Base-by-base conservation (phyloP, 352 stramenopile genomes). In the Aphanomyces cochlioides region DNA sequence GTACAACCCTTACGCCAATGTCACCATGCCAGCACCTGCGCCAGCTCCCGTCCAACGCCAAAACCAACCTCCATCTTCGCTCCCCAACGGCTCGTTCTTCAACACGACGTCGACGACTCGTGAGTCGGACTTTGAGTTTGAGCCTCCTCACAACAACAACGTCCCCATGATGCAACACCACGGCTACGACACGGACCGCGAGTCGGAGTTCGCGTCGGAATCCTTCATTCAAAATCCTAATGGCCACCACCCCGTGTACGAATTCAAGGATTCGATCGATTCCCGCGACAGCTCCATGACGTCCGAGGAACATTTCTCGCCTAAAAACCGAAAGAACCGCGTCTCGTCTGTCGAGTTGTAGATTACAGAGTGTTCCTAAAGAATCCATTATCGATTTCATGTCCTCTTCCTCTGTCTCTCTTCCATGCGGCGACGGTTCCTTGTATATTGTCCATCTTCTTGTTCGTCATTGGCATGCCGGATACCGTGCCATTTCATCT, bases 201-300 rank as follows among this genome's bases (percentile, higher is more conserved):
- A 61, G n/a, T 61, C 54, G 5, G 54, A 61, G 54, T 61, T 61
- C n/a, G 54, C 54, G 19, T 61, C 54, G 19, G 28, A 61, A 17
- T 61, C 54, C 28, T 61, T 61, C 28, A 19, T 61, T 2, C 17
- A 37, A 28, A 41, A 61, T 37, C 54, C 54, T 0, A 40, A 19
- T 10, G 54, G 21, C 19, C 19, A 7, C 17, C 54, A 61, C 13
- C 13, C 54, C 37, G 40, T 56, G 54, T 70, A 63, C 64, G 64
- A 70, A 47, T 70, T 70, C 39, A 70, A 70, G 19, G 64, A 70
- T 15, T 70, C 64, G 64, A 70, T 70, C 17, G 64, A 63, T 10
- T 70, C 64, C 7, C 64, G 64, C 48, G 64, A 70, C 64, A 70
- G 64, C 54, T 8, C 28, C 10, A 61, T 70, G 64, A 47, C 64